Percentiles rank a stretch among this genome's conserved stretches.
Evolutionary conservation across 306 rosid species (phyloP).

Genomic region (Cajanus cajan): DNA sequence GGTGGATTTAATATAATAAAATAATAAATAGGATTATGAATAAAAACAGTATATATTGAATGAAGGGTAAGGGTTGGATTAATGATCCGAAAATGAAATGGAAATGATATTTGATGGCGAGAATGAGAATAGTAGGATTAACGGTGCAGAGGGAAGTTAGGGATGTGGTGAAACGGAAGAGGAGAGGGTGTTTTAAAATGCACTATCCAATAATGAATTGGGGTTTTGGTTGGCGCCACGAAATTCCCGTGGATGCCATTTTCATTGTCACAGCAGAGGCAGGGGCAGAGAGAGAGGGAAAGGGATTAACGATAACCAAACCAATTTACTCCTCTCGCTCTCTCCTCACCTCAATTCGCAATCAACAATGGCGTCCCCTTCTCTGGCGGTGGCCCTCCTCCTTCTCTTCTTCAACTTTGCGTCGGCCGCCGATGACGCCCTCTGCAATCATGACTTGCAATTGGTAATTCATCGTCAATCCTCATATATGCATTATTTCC

Average conservation of each 20-base stretch:
- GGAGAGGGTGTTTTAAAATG: neutral
- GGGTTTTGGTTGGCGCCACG: neutral
- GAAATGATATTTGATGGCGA: neutral
- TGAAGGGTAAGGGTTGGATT: too few species aligned
- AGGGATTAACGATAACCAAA: neutral
- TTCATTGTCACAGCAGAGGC: neutral
- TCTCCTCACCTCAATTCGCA: neutral
- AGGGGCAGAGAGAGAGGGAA: neutral
- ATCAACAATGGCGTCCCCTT: slow-evolving; percentile 14
- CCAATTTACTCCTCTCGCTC: neutral
- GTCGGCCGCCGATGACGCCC: neutral
- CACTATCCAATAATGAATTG: neutral
- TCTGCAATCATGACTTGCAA: slow-evolving; percentile 15
- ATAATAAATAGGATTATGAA: too few species aligned
- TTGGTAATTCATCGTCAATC: slow-evolving; percentile 19
- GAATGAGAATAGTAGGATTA: neutral
- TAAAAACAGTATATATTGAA: too few species aligned
- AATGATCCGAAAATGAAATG: too few species aligned
- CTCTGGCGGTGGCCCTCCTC: neutral
- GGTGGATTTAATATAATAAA: too few species aligned
- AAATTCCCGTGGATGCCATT: slow-evolving; percentile 16
- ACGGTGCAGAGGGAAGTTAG: neutral
- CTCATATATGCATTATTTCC: too few species aligned
- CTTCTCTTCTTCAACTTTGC: neutral
- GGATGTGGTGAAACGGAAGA: neutral